phyloP scores from a whole-genome alignment of 306 rosid species.

The Vigna angularis region DNA sequence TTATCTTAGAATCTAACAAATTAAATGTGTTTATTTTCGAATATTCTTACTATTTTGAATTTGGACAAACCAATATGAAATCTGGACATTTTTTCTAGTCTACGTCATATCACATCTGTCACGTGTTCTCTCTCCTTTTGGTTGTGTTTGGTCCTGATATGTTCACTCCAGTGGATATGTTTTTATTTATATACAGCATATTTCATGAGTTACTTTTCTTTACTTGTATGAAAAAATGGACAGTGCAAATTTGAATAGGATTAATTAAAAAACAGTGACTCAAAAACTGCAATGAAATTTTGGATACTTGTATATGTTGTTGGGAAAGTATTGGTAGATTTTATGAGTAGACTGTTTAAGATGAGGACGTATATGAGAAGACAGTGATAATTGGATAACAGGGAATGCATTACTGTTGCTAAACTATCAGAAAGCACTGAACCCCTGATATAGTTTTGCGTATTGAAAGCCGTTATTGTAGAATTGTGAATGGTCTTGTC shows the following conservation, averaged over 20 bases:
- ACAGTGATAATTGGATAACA: neutral
- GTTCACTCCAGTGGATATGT: constrained; percentile 6
- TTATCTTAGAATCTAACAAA: neutral
- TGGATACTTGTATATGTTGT: neutral
- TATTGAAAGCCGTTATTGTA: constrained; percentile 11
- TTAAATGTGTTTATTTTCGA: neutral
- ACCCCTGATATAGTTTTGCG: constrained; percentile 15
- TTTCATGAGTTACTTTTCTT: neutral
- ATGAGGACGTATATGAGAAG: neutral
- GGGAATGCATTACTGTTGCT: constrained; percentile 3
- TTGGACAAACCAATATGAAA: neutral
- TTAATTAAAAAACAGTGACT: neutral
- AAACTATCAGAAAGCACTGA: constrained; percentile 6
- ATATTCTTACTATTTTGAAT: constrained; percentile 16
- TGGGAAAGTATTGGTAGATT: neutral
- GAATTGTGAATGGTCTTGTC: constrained; percentile 5
- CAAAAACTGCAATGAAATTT: neutral
- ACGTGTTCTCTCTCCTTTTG: neutral
- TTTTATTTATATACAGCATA: neutral
- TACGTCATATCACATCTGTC: constrained; percentile 16
- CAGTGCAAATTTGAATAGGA: neutral
- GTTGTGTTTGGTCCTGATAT: neutral
- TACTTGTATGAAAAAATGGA: neutral
- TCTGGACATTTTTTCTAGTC: neutral
- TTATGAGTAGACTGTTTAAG: neutral